phyloP scores from a whole-genome alignment of 768 basidiomycete species.

The Leccinum aurantiacum region DNA sequence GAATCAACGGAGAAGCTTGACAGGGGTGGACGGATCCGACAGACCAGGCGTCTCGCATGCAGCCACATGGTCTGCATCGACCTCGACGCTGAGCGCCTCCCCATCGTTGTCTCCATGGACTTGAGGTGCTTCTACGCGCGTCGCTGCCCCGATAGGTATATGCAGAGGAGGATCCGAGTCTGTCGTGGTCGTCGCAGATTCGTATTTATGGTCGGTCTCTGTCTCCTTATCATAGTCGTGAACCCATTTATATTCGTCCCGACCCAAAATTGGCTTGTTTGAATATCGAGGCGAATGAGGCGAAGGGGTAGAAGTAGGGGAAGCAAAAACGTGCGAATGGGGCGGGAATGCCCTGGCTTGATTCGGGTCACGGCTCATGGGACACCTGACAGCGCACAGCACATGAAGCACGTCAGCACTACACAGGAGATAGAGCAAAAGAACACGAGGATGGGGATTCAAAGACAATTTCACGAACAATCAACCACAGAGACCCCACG shows the following conservation, averaged over 20 bases:
- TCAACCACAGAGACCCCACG: neutral
- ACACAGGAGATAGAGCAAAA: neutral
- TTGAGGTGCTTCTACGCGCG: slow-evolving; percentile 4
- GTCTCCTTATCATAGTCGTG: too few relatives aligned
- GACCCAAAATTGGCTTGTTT: too few relatives aligned
- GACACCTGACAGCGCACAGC: slow-evolving; percentile 12
- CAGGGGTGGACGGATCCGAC: slow-evolving; percentile 17
- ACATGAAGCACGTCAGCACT: slow-evolving; percentile 11
- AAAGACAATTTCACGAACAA: slow-evolving; percentile 2
- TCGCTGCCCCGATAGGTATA: too few relatives aligned
- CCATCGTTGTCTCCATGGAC: slow-evolving; percentile 17
- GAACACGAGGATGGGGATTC: neutral
- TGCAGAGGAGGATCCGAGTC: too few relatives aligned
- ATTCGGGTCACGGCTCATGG: slow-evolving; percentile 12
- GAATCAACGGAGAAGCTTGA: slow-evolving; percentile 15
- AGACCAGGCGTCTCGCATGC: slow-evolving; percentile 3
- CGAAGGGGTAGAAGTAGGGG: too few relatives aligned
- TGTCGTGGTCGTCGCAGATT: too few relatives aligned
- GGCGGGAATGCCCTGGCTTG: slow-evolving; percentile 4
- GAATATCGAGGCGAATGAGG: too few relatives aligned
- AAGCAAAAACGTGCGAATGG: neutral
- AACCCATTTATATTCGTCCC: too few relatives aligned
- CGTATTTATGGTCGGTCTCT: too few relatives aligned
- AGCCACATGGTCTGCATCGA: slow-evolving; percentile 3
- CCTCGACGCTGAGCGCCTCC: slow-evolving; percentile 7